A percentile compares a stretch with the other conserved stretches of the same genome.
Evolutionary conservation across 352 stramenopile genomes (phyloP).

Genomic region (Globisporangium ultimum): DNA sequence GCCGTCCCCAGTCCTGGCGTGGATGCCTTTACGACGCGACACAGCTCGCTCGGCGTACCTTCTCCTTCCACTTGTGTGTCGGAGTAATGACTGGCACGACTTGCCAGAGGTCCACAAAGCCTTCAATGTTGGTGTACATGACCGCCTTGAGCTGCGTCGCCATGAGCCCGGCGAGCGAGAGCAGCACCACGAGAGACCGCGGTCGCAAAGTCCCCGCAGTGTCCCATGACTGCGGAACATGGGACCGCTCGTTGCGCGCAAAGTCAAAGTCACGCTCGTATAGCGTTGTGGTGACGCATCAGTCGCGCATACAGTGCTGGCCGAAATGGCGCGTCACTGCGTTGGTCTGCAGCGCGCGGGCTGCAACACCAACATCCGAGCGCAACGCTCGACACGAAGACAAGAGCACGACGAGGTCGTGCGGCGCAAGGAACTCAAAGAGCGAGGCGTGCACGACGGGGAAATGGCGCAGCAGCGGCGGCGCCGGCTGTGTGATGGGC

Average conservation of each 20-base stretch:
- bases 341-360: constrained; percentile 2
- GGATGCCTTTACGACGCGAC: neutral
- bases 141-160: too few species aligned
- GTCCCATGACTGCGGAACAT: too few species aligned
- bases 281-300: neutral
- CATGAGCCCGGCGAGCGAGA: too few species aligned
- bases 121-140: too few species aligned
- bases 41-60: neutral
- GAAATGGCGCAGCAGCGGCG: constrained; percentile 3
- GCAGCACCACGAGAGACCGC: too few species aligned
- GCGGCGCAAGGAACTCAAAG: too few species aligned
- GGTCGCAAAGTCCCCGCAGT: too few species aligned
- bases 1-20: neutral
- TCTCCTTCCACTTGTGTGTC: constrained; percentile 2
- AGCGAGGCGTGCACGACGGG: neutral
- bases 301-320: constrained; percentile 1
- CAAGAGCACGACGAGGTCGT: too few species aligned
- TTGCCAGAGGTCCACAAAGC: too few species aligned
- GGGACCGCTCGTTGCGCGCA: neutral
- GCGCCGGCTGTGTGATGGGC: neutral
- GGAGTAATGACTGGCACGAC: constrained; percentile 4
- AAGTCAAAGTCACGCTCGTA: neutral
- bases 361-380: constrained; percentile 4
- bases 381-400: too few species aligned
- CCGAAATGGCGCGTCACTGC: constrained; percentile 1